Evolutionary conservation across 345 rosid species (phyloP), one percentile per base, ranked within the genome.

Genomic region (Reutealis trisperma): DNA sequence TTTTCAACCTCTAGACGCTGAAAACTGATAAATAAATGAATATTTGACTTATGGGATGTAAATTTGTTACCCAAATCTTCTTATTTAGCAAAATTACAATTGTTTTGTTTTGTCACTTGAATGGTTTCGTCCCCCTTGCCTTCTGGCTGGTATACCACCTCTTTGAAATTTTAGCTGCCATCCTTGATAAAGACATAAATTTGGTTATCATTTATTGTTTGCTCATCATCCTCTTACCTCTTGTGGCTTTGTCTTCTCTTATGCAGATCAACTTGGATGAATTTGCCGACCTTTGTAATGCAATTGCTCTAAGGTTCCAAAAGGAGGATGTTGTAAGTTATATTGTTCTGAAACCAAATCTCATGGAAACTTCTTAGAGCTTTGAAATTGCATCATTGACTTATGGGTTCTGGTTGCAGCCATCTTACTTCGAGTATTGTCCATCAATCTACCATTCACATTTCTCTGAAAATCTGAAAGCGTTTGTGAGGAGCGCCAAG

Each of bases 271-370:
- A 92, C 85, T 83, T 83, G 84, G 97, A 86, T 72, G 99, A 96
- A 89, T 96, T 96, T 77, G 71, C 88, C 78, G 99, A 96, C 63
- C 95, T 96, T 72, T 93, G 99, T 86, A 90, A 92, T 74, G 99
- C 99, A 77, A 96, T 96, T 83, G 98, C 93, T 59, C 82, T 93
- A 70, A 88, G 94, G 79, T 96, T 96, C 78, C 91, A 87, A 62
- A 96, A 93, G 85, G 99, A 93, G 88, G 97, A 93, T 78, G 77
- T 78, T 66, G 99, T 96, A 83, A 91, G 98, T 92, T 22, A 49
- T 57, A 65, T 64, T 77, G 64, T 72, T 73, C 63, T 65, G 77
- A 52, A 61, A 52, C 7, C 59, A 70, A 73, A 54, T 62, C 61
- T 68, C 44, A 64, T 62, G 25, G 67, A 58, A 73, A 62, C 18